These are phyloP conservation scores for Trichosporon coremiiforme DNA, from an alignment of 1,284 basidiomycete species.

Conservation along the genomic window DNA sequence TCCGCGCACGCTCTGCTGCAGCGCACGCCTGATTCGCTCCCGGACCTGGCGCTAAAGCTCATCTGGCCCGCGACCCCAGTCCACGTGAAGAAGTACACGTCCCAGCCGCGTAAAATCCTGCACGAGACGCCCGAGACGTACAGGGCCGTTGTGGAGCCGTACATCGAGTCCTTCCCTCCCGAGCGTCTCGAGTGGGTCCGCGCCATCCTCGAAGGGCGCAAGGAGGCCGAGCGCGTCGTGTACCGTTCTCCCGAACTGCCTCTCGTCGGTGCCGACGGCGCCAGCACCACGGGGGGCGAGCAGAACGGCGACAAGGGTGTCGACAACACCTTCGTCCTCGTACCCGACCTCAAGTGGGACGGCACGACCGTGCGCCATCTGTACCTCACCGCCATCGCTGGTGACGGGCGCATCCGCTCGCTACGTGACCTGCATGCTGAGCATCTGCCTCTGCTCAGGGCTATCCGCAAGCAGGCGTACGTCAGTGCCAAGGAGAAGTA, in stretches of 20 bases:
- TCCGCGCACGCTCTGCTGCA: constrained; percentile 48
- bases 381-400: constrained; percentile 73
- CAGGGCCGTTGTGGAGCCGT: constrained; percentile 69
- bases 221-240: constrained; percentile 77
- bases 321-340: constrained; percentile 65
- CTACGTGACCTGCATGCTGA: constrained; percentile 69
- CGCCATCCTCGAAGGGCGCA: constrained; percentile 77
- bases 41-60: constrained; percentile 63
- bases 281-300: no score
- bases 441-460: constrained; percentile 71
- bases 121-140: constrained; percentile 79
- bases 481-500: constrained; percentile 69
- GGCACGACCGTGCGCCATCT: constrained; percentile 63
- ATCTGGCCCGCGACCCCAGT: constrained; percentile 79
- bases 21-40: constrained; percentile 29
- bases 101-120: constrained; percentile 72
- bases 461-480: constrained; percentile 66
- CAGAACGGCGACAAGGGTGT: not conserved
- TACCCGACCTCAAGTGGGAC: constrained; percentile 96
- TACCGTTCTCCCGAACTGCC: constrained; percentile 62
- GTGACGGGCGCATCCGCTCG: constrained; percentile 63
- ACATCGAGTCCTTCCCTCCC: constrained; percentile 71
- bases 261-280: not conserved
- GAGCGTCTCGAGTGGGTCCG: constrained; percentile 84
- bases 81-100: constrained; percentile 83